Conservation (phyloP, 805 yeast genomes). For the Saturnispora galanensis region DNA sequence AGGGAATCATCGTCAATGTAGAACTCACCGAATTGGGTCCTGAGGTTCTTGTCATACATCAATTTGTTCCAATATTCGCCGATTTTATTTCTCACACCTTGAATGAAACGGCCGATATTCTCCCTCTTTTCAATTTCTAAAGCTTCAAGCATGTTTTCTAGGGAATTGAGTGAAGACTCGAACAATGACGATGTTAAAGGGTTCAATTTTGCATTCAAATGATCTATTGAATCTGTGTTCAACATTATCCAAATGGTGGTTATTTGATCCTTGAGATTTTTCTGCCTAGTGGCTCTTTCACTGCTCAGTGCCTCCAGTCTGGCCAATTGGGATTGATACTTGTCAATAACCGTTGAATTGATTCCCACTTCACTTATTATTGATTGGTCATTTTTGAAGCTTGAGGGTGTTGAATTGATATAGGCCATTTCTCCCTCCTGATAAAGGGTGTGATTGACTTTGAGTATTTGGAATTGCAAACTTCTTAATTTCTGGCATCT, state of each 20-base stretch:
- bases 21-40: conserved; percentile 35
- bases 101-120: conserved; percentile 58
- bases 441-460: conserved; percentile 8
- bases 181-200: conserved; percentile 31
- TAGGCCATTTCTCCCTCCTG: conserved; percentile 5
- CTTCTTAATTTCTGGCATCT: conserved; percentile 2
- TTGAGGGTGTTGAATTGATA: conserved; percentile 3
- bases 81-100: conserved; percentile 50
- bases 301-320: conserved; percentile 25
- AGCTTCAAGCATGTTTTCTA: conserved; percentile 46
- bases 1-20: conserved; percentile 28
- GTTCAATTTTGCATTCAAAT: no score
- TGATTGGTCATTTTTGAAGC: conserved; percentile 13
- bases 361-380: conserved; percentile 19
- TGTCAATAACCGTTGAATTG: conserved; percentile 10
- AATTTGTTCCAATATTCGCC: conserved; percentile 52
- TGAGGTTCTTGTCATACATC: conserved; percentile 46
- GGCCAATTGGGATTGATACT: conserved; percentile 11
- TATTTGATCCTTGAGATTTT: conserved; percentile 21
- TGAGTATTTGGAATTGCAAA: conserved; percentile 1
- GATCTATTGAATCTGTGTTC: conserved; percentile 31
- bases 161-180: conserved; percentile 35
- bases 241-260: conserved; percentile 29
- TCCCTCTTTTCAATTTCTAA: conserved; percentile 51
- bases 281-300: conserved; percentile 29